Percentiles rank a stretch among this genome's conserved stretches.
These are phyloP conservation scores for Pseudocercospora eumusae DNA, from an alignment of 2,329 filamentous ascomycete genomes.

Conservation along the genomic window DNA sequence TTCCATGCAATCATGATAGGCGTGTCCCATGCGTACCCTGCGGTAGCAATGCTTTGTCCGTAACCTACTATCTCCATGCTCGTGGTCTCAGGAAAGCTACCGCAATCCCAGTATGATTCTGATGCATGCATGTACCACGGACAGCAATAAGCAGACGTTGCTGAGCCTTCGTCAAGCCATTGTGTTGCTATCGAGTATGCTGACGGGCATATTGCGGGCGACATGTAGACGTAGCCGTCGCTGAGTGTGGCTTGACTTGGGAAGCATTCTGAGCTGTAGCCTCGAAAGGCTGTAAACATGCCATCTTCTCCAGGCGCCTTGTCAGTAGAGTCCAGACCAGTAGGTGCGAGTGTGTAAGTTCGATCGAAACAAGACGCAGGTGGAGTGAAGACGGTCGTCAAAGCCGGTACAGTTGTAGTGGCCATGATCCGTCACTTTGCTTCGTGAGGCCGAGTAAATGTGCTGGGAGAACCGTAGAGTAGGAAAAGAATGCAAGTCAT, in stretches of 20 bases:
- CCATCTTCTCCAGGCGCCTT: not conserved
- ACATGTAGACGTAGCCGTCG: constrained; percentile 22
- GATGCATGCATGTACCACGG: constrained; percentile 24
- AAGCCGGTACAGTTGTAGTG: not conserved
- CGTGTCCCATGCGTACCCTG: constrained; percentile 19
- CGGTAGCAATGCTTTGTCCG: constrained; percentile 3
- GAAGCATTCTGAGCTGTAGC: constrained; percentile 21
- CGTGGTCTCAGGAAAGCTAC: constrained; percentile 16
- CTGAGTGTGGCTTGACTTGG: constrained; percentile 18
- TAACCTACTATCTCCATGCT: constrained; percentile 11
- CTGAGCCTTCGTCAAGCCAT: constrained; percentile 12
- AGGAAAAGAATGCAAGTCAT: not conserved
- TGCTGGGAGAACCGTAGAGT: not conserved
- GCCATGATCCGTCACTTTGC: not conserved
- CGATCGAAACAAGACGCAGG: constrained; percentile 10
- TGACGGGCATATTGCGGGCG: constrained; percentile 16
- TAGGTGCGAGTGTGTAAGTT: constrained; percentile 11
- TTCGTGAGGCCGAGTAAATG: not conserved
- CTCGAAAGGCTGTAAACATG: constrained; percentile 14
- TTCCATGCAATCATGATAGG: constrained; percentile 19
- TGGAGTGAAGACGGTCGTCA: constrained; percentile 13
- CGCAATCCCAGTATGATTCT: constrained; percentile 19
- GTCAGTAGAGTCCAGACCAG: constrained; percentile 6
- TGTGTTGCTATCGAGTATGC: constrained; percentile 16
- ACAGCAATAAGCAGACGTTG: constrained; percentile 18